Base-by-base conservation (phyloP, 2,329 filamentous ascomycete species). In the Capronia coronata region DNA sequence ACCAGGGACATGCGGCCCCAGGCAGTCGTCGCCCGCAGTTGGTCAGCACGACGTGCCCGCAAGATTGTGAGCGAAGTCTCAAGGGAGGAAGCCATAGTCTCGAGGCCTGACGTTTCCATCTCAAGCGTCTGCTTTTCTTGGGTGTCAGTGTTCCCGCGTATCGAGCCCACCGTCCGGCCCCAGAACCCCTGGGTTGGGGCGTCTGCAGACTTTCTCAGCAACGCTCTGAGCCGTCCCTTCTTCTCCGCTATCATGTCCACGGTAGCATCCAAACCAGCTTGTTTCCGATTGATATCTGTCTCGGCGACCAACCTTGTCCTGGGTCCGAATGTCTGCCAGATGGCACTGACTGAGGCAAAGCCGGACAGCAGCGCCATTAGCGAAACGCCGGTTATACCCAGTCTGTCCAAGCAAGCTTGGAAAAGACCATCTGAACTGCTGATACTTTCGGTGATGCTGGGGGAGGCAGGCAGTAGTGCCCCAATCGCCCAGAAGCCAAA, bases 321-420 rank as follows among this genome's bases (percentile, higher is more conserved):
- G 23, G 82, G 80, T 19, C 81, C 78, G 67, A 94, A 87, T 0
- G 80, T 87, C 63, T 94, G 85, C 87, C 88, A 94, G 1, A 89
- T 81, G 1, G 86, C 84, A 19, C 86, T 90, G 27, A 94, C 85
- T n/a, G 87, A 87, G 4, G 88, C 88, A 61, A 94, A 94, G 0
- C 88, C 88, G 5, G 87, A 87, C n/a, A 94, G 72, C 11, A 90
- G 76, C 13, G 87, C 88, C 87, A 94, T 94, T 46, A 93, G 70
- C 41, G 84, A 83, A 48, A 93, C 88, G 2, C 88, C 88, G 55
- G 94, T 87, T 34, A 94, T 83, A 10, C 87, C 88, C 21, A 94
- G 82, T 38, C 88, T 66, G 57, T 79, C 76, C 39, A 80, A 63
- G 59, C 77, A 79, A 25, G 75, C 76, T 59, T 80, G 75, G 40